Evolutionary conservation across 345 rosid species (phyloP).

Genomic region (Bruguiera gymnorhiza): DNA sequence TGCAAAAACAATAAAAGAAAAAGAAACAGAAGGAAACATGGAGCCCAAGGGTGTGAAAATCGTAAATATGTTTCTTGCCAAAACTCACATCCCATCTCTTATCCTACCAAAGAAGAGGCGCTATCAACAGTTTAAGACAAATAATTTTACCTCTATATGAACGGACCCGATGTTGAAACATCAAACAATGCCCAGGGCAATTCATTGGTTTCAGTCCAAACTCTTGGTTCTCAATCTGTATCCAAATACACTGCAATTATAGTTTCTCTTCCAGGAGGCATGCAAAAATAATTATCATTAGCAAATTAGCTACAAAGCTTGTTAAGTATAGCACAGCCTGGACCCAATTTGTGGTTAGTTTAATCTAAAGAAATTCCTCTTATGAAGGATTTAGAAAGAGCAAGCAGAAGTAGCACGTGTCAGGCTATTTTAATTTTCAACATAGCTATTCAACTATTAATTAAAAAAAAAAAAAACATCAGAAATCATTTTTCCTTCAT

Average conservation of each 20-base stretch:
- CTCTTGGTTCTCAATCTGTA: conserved; percentile 89
- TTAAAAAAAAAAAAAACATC: background rate
- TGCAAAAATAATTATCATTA: background rate
- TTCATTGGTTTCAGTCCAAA: conserved; percentile 98
- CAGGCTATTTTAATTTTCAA: no score
- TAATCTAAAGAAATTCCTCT: background rate
- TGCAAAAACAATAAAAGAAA: no score
- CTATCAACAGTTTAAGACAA: background rate
- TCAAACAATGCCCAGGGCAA: conserved; percentile 96
- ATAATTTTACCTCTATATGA: conserved; percentile 69
- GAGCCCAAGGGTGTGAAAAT: background rate
- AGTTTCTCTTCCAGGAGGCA: background rate
- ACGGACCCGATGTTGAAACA: conserved; percentile 85
- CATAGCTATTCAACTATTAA: no score
- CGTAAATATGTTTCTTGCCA: background rate
- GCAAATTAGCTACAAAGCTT: background rate
- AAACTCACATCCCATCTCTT: background rate
- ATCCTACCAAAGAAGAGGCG: background rate
- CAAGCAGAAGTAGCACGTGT: background rate
- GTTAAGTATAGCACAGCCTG: background rate
- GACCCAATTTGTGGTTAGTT: background rate
- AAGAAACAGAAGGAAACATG: no score
- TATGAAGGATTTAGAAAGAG: background rate
- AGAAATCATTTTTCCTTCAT: background rate
- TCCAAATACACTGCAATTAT: conserved; percentile 15